Conservation (phyloP, 805 yeast species). For the Metschnikowia bowlesiae region DNA sequence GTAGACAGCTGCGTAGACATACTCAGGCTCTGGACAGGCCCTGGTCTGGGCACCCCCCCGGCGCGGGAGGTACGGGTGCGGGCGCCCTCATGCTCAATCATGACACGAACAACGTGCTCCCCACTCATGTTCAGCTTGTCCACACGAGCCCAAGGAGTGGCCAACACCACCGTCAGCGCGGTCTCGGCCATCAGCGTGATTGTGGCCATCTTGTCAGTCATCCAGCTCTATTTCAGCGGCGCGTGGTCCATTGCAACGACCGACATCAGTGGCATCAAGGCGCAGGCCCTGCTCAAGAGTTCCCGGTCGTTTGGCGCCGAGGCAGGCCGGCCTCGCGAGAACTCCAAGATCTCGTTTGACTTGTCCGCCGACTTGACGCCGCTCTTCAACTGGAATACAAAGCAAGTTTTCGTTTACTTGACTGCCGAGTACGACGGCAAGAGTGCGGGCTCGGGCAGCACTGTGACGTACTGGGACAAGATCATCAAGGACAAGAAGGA, state of each 20-base stretch:
- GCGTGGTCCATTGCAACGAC: constrained; percentile 43
- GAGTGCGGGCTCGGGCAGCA: constrained; percentile 45
- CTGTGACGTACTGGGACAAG: constrained; percentile 87
- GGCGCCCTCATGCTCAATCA: neutral
- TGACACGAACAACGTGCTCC: neutral
- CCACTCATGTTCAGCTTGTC: constrained; percentile 30
- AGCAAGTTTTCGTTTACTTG: constrained; percentile 87
- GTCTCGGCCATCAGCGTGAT: constrained; percentile 43
- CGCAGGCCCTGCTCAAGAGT: constrained; percentile 43
- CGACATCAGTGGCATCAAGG: constrained; percentile 31
- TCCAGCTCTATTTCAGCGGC: constrained; percentile 44
- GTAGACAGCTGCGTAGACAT: no score
- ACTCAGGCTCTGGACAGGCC: no score
- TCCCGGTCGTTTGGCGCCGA: constrained; percentile 66
- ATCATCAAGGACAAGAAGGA: constrained; percentile 58
- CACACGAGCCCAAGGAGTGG: constrained; percentile 42
- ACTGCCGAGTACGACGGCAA: constrained; percentile 75
- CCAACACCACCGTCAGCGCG: constrained; percentile 53
- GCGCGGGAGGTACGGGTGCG: neutral
- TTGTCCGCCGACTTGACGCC: constrained; percentile 69
- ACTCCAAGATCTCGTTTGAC: constrained; percentile 67
- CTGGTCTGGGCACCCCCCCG: no score
- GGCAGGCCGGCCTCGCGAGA: constrained; percentile 68
- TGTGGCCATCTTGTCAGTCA: constrained; percentile 44
- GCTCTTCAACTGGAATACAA: constrained; percentile 94